These are phyloP conservation scores for Botrytis pseudocinerea DNA, from an alignment of 2,329 filamentous ascomycete species.

Conservation along the genomic window DNA sequence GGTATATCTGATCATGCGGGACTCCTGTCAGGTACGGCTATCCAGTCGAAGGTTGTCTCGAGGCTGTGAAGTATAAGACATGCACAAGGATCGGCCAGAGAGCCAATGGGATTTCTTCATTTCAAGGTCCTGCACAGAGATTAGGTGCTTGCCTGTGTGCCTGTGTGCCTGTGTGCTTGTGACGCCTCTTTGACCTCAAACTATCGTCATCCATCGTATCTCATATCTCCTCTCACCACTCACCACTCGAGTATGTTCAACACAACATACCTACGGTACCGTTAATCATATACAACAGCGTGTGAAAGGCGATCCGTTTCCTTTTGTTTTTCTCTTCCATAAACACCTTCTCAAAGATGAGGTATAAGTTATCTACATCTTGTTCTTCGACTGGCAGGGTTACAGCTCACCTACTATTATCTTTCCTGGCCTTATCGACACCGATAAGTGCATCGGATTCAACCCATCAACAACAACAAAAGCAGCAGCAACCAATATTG, in stretches of 20 bases:
- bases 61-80: not conserved
- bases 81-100: not conserved
- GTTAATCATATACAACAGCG: not conserved
- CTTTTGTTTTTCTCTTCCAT: not conserved
- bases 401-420: conserved; percentile 55
- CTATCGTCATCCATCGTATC: conserved; percentile 1
- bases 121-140: not conserved
- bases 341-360: conserved; percentile 26
- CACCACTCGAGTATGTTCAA: not conserved
- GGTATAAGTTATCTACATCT: conserved; percentile 24
- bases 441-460: conserved; percentile 43
- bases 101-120: not conserved
- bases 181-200: not conserved
- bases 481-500: conserved; percentile 45
- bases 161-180: not conserved
- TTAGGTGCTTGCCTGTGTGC: not conserved
- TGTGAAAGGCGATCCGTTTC: not conserved
- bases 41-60: not conserved
- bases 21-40: not conserved
- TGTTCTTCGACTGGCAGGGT: conserved; percentile 63
- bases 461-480: conserved; percentile 44
- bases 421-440: conserved; percentile 62
- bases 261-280: not conserved
- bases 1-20: not conserved
- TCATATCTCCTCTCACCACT: not conserved